Base-by-base conservation (phyloP, 1,284 basidiomycete species). In the Cutaneotrichosporon spelunceum region DNA sequence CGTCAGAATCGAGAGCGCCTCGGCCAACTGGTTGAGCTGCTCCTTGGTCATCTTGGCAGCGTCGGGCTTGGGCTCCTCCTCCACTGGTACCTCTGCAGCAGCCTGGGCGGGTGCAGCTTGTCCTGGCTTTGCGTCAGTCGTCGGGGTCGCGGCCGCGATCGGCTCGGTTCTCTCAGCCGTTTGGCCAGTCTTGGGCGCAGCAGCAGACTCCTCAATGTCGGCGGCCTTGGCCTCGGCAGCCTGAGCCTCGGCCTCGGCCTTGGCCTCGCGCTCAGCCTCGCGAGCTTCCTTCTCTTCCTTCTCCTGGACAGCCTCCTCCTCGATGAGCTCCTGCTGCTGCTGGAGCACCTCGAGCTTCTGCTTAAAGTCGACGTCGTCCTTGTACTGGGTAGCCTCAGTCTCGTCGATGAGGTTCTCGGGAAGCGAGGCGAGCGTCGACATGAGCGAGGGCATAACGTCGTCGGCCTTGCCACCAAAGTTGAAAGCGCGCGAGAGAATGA, bases 241-340 rank as follows among this genome's bases (percentile, higher is more conserved):
- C 34, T 88, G 84, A 76, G 93, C 91, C 70, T 84, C 83, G 64
- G 81, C 79, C n/a, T 69, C 71, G 62, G 72, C 70, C 48, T 72
- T 73, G 53, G 87, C 85, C 78, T 91, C 90, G 73, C 87, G 87
- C 77, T 88, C 88, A 49, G 88, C 88, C 69, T 91, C 87, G 66
- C 92, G 87, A 42, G 93, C 90, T 71, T 90, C 90, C 73, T 92
- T 89, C 77, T 96, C 94, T 78, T 96, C 94, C 78, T 91, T 86
- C 71, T 99, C 96, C 80, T 99, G 95, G 77, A 97, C 95, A 67
- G 94, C 88, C 80, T 99, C 95, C 76, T 98, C 95, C 78, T 98
- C 94, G 75, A 99, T 99, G 64, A 99, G 89, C 79, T 99, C 95
- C 77, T 99, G 93, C 79, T 99, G 95, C 76, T 99, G 91, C 73